Percentiles rank a stretch among this genome's conserved stretches.
phyloP scores from a whole-genome alignment of 345 rosid species.

The Conringia planisiliqua region DNA sequence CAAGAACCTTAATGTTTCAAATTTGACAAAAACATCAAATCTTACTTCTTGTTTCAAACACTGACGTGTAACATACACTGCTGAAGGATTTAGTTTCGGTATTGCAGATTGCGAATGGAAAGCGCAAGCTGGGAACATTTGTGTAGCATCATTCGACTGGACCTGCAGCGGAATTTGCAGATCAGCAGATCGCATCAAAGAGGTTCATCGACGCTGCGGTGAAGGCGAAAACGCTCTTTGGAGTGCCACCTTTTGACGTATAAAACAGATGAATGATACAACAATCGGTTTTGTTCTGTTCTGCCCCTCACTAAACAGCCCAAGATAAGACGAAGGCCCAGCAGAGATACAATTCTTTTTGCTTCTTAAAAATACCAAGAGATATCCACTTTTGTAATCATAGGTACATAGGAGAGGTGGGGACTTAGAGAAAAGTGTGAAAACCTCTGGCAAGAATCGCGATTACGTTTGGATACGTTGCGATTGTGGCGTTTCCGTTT shows the following conservation, averaged over 20 bases:
- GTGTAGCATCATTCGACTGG: conserved; percentile 97
- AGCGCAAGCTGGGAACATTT: conserved; percentile 94
- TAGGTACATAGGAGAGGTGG: conserved; percentile 20
- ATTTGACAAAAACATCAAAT: conserved; percentile 7
- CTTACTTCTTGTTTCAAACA: conserved; percentile 1
- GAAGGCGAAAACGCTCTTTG: conserved; percentile 90
- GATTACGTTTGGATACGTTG: conserved; percentile 8
- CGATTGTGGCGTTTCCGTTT: conserved; percentile 9
- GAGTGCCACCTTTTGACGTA: conserved; percentile 62
- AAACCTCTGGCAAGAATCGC: conserved; percentile 8
- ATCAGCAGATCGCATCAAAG: conserved; percentile 81
- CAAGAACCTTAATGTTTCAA: conserved; percentile 6
- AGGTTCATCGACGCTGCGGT: conserved; percentile 88
- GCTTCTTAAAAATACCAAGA: background rate
- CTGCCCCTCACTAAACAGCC: background rate
- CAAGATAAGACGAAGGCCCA: conserved; percentile 4
- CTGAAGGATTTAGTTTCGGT: background rate
- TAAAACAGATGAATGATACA: background rate
- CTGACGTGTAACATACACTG: background rate
- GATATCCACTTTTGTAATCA: conserved; percentile 25
- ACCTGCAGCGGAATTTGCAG: conserved; percentile 95
- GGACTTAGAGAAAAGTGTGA: background rate
- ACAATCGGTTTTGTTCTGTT: background rate
- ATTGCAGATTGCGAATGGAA: conserved; percentile 92
- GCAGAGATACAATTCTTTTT: background rate